phyloP scores from a whole-genome alignment of 495 filamentous ascomycete species.

The Podospora didyma region DNA sequence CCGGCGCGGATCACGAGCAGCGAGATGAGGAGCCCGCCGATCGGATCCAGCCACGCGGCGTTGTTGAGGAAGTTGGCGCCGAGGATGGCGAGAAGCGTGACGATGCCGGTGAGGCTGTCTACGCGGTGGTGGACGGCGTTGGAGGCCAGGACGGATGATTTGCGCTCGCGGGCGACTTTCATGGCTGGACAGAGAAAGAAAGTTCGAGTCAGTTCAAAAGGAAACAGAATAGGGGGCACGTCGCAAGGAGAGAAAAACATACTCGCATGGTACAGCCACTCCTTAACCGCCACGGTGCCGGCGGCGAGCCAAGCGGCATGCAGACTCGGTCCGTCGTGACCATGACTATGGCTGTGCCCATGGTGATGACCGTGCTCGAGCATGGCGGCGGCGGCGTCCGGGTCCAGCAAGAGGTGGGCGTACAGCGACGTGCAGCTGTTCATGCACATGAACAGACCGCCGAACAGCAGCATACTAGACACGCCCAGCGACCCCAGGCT shows the following conservation, averaged over 20 bases:
- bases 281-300: slow-evolving; percentile 85
- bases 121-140: slow-evolving; percentile 96
- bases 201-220: not conserved
- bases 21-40: slow-evolving; percentile 87
- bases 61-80: slow-evolving; percentile 82
- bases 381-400: slow-evolving; percentile 51
- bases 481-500: slow-evolving; percentile 90
- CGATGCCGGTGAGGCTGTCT: slow-evolving; percentile 90
- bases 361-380: slow-evolving; percentile 58
- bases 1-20: slow-evolving; percentile 90
- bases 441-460: slow-evolving; percentile 86
- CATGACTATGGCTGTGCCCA: slow-evolving; percentile 59
- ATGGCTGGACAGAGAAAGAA: slow-evolving; percentile 56
- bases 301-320: slow-evolving; percentile 95
- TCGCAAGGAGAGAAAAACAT: slow-evolving; percentile 35
- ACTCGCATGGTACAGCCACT: slow-evolving; percentile 97
- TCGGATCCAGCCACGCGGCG: slow-evolving; percentile 89
- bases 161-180: slow-evolving; percentile 91
- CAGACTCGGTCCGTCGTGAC: slow-evolving; percentile 70
- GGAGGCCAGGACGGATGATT: slow-evolving; percentile 92
- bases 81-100: slow-evolving; percentile 80
- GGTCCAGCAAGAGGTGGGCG: slow-evolving; percentile 74
- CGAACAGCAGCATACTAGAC: slow-evolving; percentile 78
- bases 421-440: slow-evolving; percentile 71
- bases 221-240: not conserved